A percentile compares a stretch with the other conserved stretches of the same genome.
Conservation (phyloP, 2,329 filamentous ascomycete genomes). For the Monosporascus ibericus region DNA sequence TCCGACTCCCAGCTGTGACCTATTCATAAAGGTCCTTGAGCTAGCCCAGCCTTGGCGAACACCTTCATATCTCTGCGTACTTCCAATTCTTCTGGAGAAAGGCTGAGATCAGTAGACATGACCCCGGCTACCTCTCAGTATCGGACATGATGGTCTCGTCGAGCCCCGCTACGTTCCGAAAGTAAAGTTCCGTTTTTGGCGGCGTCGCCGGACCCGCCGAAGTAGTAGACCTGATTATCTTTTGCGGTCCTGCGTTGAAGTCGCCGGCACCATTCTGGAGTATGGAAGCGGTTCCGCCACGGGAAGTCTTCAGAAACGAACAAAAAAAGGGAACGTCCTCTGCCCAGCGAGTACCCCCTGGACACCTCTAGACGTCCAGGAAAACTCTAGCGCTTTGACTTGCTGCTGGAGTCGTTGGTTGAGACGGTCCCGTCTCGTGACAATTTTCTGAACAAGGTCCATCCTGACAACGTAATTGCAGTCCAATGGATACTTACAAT, state of each 20-base stretch:
- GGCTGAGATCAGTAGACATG: conserved; percentile 1
- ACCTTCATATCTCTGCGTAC: neutral
- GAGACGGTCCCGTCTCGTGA: conserved; percentile 32
- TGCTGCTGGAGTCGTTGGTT: conserved; percentile 32
- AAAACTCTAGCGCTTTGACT: conserved; percentile 36
- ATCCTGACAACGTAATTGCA: conserved; percentile 42
- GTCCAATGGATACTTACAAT: conserved; percentile 53
- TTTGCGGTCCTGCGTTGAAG: conserved; percentile 44
- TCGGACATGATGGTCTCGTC: conserved; percentile 11
- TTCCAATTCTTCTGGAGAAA: neutral
- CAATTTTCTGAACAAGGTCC: conserved; percentile 29
- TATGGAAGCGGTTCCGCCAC: conserved; percentile 52
- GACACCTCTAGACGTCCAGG: conserved; percentile 54
- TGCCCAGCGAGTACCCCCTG: conserved; percentile 20
- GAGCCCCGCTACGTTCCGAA: conserved; percentile 38
- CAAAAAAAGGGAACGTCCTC: conserved; percentile 7
- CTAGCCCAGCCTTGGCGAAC: neutral
- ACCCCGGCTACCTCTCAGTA: conserved; percentile 7
- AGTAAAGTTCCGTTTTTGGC: conserved; percentile 43
- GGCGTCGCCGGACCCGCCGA: conserved; percentile 35
- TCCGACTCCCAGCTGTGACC: neutral
- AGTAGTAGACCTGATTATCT: conserved; percentile 47
- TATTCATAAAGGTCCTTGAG: neutral
- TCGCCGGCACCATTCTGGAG: conserved; percentile 35
- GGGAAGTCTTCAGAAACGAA: conserved; percentile 37